Percentiles rank a stretch among this genome's conserved stretches.
These are phyloP conservation scores for Septoria linicola DNA, from an alignment of 2,329 filamentous ascomycete genomes.

Conservation along the genomic window DNA sequence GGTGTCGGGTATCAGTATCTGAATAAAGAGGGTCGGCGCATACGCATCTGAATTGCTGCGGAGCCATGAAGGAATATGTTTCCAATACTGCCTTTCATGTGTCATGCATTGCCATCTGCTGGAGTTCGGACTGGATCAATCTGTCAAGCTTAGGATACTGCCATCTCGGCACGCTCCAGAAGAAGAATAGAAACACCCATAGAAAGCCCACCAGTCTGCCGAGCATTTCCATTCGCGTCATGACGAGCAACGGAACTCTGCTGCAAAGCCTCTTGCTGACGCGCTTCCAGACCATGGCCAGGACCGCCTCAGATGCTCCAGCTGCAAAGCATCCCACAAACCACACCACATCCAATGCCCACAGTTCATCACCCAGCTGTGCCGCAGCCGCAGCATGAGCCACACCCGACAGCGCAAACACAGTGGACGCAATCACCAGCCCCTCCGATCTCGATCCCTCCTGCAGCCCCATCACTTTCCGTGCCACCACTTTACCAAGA, in stretches of 20 bases:
- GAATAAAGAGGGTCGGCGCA: not conserved
- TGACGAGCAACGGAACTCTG: no score
- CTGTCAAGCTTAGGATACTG: slow-evolving; percentile 1
- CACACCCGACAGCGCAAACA: not conserved
- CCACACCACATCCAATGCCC: not conserved
- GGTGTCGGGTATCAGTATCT: slow-evolving; percentile 3
- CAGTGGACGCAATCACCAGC: not conserved
- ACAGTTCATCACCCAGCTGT: not conserved
- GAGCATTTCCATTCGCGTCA: not conserved
- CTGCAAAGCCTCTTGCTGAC: no score
- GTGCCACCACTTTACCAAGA: not conserved
- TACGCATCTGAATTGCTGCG: not conserved
- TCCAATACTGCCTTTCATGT: not conserved
- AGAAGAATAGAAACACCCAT: slow-evolving; percentile 3
- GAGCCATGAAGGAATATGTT: not conserved
- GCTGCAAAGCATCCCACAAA: not conserved
- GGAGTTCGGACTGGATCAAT: not conserved
- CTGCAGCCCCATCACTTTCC: not conserved
- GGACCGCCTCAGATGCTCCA: not conserved
- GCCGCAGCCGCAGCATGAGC: slow-evolving; percentile 1
- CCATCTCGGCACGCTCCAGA: slow-evolving; percentile 4
- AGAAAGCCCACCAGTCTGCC: not conserved
- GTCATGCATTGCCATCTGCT: no score
- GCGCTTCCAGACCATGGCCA: no score
- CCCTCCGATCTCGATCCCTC: not conserved